Conservation (phyloP, 1,139 yeast genomes). For the Suhomyces guaymorum region DNA sequence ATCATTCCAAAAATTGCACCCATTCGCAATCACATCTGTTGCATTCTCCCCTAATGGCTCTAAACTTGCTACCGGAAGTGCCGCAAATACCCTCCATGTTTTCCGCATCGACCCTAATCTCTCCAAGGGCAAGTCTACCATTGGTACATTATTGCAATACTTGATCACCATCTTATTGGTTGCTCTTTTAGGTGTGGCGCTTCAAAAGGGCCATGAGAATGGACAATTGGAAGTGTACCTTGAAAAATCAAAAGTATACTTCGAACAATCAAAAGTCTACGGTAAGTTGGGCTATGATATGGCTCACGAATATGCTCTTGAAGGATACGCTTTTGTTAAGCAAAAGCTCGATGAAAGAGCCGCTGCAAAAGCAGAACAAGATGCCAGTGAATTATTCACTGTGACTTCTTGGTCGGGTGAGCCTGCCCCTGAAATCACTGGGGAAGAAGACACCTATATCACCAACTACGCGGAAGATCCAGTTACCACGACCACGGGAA, state of each 20-base stretch:
- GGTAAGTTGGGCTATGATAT: slow-evolving; percentile 24
- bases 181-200: slow-evolving; percentile 45
- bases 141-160: slow-evolving; percentile 42
- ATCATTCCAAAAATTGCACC: slow-evolving; percentile 62
- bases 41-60: slow-evolving; percentile 70
- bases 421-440: slow-evolving; percentile 5
- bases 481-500: no score
- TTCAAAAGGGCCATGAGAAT: slow-evolving; percentile 41
- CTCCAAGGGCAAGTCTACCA: slow-evolving; percentile 44
- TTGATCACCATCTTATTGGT: slow-evolving; percentile 48
- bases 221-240: slow-evolving; percentile 35
- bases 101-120: slow-evolving; percentile 58
- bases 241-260: slow-evolving; percentile 8
- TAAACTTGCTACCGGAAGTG: slow-evolving; percentile 74
- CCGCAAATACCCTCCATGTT: slow-evolving; percentile 73
- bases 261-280: slow-evolving; percentile 13
- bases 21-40: slow-evolving; percentile 77
- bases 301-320: slow-evolving; percentile 31
- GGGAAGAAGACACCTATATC: slow-evolving; percentile 5
- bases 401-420: slow-evolving; percentile 5
- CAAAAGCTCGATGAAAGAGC: slow-evolving; percentile 40
- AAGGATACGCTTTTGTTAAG: slow-evolving; percentile 29
- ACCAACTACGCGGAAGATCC: slow-evolving; percentile 3
- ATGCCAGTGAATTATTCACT: slow-evolving; percentile 3
- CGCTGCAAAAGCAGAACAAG: slow-evolving; percentile 10